Percentiles rank a stretch among this genome's conserved stretches.
Conservation (phyloP, 257 asterid species). For the Cynanchum wilfordii region DNA sequence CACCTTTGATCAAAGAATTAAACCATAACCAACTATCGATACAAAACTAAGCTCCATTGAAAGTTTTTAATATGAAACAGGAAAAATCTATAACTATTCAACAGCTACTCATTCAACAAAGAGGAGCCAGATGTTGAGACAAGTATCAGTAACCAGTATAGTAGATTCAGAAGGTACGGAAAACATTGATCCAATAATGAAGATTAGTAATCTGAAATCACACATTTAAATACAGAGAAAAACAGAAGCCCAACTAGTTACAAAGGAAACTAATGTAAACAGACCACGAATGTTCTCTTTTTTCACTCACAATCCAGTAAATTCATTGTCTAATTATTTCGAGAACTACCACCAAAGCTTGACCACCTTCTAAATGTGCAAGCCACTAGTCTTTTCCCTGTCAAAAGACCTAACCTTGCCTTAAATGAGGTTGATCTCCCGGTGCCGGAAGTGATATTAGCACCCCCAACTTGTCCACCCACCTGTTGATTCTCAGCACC, state of each 20-base stretch:
- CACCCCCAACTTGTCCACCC: conserved; percentile 23
- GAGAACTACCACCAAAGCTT: conserved; percentile 52
- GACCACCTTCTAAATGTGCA: conserved; percentile 73
- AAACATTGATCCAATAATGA: conserved; percentile 1
- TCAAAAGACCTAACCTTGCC: conserved; percentile 52
- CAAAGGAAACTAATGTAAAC: conserved; percentile 17
- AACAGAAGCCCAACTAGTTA: conserved; percentile 11
- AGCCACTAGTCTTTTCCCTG: conserved; percentile 58
- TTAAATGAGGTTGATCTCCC: conserved; percentile 67
- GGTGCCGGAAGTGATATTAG: conserved; percentile 29
- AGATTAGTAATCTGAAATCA: conserved; percentile 34
- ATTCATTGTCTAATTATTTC: conserved; percentile 35
- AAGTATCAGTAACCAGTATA: not conserved
- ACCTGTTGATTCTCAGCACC: conserved; percentile 24
- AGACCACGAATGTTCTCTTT: conserved; percentile 19
- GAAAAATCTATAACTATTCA: not conserved
- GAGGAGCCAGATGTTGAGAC: not conserved
- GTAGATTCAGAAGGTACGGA: not conserved
- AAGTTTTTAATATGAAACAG: not conserved
- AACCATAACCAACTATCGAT: too few species aligned
- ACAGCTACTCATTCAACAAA: not conserved
- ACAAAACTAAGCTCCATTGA: not conserved
- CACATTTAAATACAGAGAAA: conserved; percentile 17
- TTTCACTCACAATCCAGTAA: conserved; percentile 20
- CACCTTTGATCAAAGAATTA: not conserved